Conservation (phyloP, 2,329 filamentous ascomycete species). For the Apiospora rasikravindrae region DNA sequence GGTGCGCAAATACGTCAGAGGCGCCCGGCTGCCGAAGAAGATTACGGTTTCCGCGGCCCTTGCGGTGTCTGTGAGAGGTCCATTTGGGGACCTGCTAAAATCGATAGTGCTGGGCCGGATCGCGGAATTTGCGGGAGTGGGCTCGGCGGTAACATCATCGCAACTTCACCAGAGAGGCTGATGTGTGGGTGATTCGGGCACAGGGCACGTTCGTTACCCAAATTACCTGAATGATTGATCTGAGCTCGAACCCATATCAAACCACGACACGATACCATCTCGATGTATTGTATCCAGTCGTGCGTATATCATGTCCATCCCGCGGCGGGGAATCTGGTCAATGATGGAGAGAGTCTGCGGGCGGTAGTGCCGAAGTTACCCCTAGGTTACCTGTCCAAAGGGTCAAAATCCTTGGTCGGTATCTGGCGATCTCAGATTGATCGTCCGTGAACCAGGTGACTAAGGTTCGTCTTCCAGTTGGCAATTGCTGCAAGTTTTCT, state of each 20-base stretch:
- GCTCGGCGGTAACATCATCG: not conserved
- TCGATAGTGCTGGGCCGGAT: not conserved
- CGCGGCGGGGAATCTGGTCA: not conserved
- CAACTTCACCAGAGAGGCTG: too few relatives aligned
- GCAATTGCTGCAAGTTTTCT: conserved; percentile 1
- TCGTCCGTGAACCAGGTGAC: not conserved
- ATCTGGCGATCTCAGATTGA: conserved; percentile 14
- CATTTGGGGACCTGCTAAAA: not conserved
- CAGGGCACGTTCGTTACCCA: not conserved
- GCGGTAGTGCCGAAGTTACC: not conserved
- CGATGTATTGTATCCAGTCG: not conserved
- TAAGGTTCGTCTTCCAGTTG: not conserved
- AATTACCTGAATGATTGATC: not conserved
- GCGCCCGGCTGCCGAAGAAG: not conserved
- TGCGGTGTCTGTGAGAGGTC: not conserved
- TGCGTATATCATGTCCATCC: not conserved
- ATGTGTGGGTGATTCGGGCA: not conserved
- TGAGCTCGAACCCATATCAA: not conserved
- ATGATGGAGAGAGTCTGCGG: not conserved
- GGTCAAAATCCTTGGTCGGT: not conserved
- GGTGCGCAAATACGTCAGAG: conserved; percentile 6
- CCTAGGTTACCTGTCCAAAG: conserved; percentile 3
- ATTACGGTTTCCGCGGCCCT: not conserved
- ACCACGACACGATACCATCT: not conserved
- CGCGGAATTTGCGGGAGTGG: conserved; percentile 4